Base-by-base conservation (phyloP, 2,329 filamentous ascomycete genomes). In the Trichoderma endophyticum region DNA sequence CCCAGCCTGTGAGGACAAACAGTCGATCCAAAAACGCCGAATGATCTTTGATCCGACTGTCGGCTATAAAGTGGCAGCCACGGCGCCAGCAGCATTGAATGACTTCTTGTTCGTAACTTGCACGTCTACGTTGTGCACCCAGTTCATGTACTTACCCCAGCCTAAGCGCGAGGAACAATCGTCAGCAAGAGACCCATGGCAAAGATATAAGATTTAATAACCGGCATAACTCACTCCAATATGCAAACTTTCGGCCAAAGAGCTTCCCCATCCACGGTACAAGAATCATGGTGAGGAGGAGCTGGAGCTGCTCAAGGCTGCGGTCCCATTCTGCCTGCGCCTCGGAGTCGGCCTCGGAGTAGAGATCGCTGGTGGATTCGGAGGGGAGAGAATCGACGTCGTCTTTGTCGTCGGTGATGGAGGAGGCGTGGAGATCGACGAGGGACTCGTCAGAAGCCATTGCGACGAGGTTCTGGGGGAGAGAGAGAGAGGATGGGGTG, bases 321-420 rank as follows among this genome's bases (percentile, higher is more conserved):
- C 95, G 93, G 77, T 95, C 92, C 96, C 96, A 99, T 83, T 99
- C 95, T 73, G 89, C 89, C 82, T 99, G 95, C 11, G 96, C 96
- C 80, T 98, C 95, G 51, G 92, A 94, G 73, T 92, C 86, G 73
- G 86, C 85, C 64, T 92, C 89, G 36, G 84, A 85, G 75, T 85
- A 85, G 65, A 84, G 77, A 43, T 91, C 89, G 65, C 86, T 87
- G 74, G 85, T 88, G 21, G 87, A 87, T 62, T 86, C 84, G 70
- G 90, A 92, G 26, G 90, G 89, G 26, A 92, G 85, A 69, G 89
- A 91, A 79, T 90, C 89, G 76, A 91, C 89, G 75, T 89, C 87
- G 51, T 73, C 72, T 72, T 86, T 83, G 71, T 89, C 86, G 73
- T 85, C 82, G 64, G 85, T 84, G 43, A 82, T 76, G 21, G 83